Percentiles rank a stretch among this genome's conserved stretches.
phyloP scores from a whole-genome alignment of 139 green algal genomes.

The Closterium sp. region DNA sequence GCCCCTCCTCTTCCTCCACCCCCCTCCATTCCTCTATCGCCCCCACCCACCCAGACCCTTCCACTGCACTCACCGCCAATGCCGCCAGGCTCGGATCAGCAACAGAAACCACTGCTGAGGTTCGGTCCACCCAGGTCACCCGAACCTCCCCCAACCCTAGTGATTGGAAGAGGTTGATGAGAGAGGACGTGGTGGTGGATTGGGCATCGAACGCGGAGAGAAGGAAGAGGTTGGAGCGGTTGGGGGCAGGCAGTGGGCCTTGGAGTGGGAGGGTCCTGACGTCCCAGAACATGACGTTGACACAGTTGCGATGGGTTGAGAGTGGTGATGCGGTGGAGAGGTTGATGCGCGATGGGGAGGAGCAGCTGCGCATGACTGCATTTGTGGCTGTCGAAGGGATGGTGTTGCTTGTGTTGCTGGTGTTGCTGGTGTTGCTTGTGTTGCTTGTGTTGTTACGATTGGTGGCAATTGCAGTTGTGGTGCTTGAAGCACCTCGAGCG shows the following conservation, averaged over 20 bases:
- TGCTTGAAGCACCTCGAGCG: neutral
- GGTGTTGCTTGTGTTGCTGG: neutral
- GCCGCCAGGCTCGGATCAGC: neutral
- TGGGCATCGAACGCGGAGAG: neutral
- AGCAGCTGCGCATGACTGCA: neutral
- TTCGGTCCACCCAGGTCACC: constrained; percentile 22
- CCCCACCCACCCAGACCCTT: neutral
- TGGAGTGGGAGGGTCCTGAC: neutral
- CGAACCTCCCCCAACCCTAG: neutral
- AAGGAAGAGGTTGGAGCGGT: constrained; percentile 14
- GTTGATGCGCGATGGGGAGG: neutral
- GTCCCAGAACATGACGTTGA: constrained; percentile 27
- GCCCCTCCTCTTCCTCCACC: neutral
- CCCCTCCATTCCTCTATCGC: neutral
- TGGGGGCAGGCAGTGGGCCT: constrained; percentile 8
- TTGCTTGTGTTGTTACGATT: neutral
- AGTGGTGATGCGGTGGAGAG: neutral
- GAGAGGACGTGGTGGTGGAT: neutral
- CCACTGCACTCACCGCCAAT: neutral
- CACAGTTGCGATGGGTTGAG: neutral
- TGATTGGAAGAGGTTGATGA: neutral
- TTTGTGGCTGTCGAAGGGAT: neutral
- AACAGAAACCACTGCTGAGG: neutral
- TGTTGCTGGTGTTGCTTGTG: neutral
- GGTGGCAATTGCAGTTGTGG: neutral